Conservation (phyloP, 768 basidiomycete genomes). For the Hydnum rufescens region DNA sequence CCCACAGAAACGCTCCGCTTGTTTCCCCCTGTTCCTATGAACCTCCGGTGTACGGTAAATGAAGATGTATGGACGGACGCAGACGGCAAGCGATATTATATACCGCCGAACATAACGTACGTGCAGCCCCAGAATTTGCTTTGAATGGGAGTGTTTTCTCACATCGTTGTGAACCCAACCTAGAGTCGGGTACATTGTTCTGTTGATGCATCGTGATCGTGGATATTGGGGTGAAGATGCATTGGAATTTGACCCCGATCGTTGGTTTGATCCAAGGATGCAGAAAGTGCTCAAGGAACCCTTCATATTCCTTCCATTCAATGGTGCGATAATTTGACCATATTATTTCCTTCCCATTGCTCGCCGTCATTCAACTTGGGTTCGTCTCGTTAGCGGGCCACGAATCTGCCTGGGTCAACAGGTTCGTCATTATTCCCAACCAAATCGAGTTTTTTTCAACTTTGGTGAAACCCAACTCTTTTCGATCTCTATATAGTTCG, state of each 20-base stretch:
- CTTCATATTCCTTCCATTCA: conserved; percentile 55
- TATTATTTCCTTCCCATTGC: too few species aligned
- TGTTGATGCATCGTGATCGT: not conserved
- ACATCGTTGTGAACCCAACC: too few species aligned
- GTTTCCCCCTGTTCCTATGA: conserved; percentile 26
- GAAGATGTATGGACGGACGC: conserved; percentile 2
- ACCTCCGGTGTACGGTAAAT: conserved; percentile 1
- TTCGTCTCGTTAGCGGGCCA: too few species aligned
- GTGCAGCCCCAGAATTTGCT: not conserved
- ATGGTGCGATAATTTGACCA: too few species aligned
- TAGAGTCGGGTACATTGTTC: not conserved
- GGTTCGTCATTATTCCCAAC: conserved; percentile 15
- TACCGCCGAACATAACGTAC: conserved; percentile 8
- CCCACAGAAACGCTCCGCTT: conserved; percentile 30
- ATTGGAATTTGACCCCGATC: conserved; percentile 55
- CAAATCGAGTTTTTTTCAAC: not conserved
- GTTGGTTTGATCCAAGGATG: conserved; percentile 46
- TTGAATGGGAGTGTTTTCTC: not conserved
- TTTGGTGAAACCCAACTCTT: conserved; percentile 28
- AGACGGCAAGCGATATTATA: conserved; percentile 7
- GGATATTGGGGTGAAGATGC: conserved; percentile 59
- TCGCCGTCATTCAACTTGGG: too few species aligned
- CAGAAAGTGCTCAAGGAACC: conserved; percentile 1
- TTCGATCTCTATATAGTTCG: conserved; percentile 52
- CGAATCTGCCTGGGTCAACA: conserved; percentile 18